Evolutionary conservation across 2,329 filamentous ascomycete genomes (phyloP), one percentile per base, ranked within the genome.

Genomic region (Albophoma yamanashiensis): DNA sequence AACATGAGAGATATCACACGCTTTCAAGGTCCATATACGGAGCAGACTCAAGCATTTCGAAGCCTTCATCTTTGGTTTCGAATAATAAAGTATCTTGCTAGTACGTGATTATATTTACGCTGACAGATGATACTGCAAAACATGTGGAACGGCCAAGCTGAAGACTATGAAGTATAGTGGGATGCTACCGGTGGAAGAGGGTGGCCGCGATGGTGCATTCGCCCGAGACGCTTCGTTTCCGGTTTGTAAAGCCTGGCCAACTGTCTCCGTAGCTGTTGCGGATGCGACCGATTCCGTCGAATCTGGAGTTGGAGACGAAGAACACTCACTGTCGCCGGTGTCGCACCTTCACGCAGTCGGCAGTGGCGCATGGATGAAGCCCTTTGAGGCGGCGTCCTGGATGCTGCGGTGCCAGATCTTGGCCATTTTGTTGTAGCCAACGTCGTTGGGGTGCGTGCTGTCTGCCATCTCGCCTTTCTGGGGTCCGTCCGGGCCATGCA

Each of bases 401-500:
- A 74, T 67, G 27, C 68, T 66, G 0, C 55, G 59, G 58, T 69
- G 68, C 73, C 74, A 77, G 9, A 74, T 61, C 25, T 66, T 65
- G 39, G 75, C 76, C 75, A 78, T 78, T 67, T 76, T 75, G 52
- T 65, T 61, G 61, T 77, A 77, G 4, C 76, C 76, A 0, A 17
- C 64, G 39, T 75, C 72, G 25, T 68, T 66, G 0, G 76, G 76
- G 58, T 78, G 76, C 1, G 71, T 77, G 12, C 65, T 68, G 60
- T 78, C 76, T 0, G 65, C 67, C 55, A 78, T 64, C 52, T 77
- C 75, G 7, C 55, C 64, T 25, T 58, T 27, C 17, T 65, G 62
- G 7, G 70, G 72, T 2, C 71, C 74, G 8, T 66, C 65, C 14
- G 62, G 59, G 4, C 65, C 62, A 55, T 73, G 71, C 75, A 78